phyloP scores from a whole-genome alignment of 2,329 filamentous ascomycete genomes.

The Talaromyces sp. region DNA sequence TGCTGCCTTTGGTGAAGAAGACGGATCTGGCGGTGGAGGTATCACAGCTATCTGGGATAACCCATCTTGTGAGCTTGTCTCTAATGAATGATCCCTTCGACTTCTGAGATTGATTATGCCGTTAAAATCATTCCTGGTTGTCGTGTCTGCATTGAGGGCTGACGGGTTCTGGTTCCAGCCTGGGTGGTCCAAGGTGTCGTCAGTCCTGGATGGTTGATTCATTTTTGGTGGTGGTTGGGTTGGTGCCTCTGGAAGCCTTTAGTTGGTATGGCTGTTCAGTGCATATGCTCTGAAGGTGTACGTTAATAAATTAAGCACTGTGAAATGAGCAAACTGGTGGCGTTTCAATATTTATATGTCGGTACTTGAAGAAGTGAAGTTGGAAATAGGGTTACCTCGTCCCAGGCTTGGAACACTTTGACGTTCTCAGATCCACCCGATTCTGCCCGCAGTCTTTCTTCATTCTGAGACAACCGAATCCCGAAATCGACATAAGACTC shows the following conservation, averaged over 20 bases:
- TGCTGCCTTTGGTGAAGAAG: constrained; percentile 19
- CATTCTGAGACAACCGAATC: background rate
- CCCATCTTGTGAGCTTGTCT: constrained; percentile 1
- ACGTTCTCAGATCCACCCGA: background rate
- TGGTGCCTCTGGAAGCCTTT: background rate
- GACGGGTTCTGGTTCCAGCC: constrained; percentile 62
- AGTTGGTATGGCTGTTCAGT: background rate
- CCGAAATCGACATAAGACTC: background rate
- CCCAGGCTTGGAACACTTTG: background rate
- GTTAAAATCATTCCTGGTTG: constrained; percentile 61
- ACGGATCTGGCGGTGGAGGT: constrained; percentile 2
- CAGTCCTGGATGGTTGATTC: constrained; percentile 64
- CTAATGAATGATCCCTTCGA: constrained; percentile 32
- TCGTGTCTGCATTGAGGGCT: constrained; percentile 56
- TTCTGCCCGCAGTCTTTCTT: constrained; percentile 11
- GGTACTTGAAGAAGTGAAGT: background rate
- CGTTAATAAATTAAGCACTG: background rate
- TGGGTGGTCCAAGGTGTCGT: constrained; percentile 51
- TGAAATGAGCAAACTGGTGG: background rate
- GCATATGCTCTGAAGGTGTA: background rate
- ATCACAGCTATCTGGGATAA: background rate
- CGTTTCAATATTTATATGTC: background rate
- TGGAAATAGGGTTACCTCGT: background rate
- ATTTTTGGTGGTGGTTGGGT: constrained; percentile 36
- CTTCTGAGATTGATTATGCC: constrained; percentile 57